phyloP scores from a whole-genome alignment of 164 flowering plant genomes.

The Stephania yunnanensis region DNA sequence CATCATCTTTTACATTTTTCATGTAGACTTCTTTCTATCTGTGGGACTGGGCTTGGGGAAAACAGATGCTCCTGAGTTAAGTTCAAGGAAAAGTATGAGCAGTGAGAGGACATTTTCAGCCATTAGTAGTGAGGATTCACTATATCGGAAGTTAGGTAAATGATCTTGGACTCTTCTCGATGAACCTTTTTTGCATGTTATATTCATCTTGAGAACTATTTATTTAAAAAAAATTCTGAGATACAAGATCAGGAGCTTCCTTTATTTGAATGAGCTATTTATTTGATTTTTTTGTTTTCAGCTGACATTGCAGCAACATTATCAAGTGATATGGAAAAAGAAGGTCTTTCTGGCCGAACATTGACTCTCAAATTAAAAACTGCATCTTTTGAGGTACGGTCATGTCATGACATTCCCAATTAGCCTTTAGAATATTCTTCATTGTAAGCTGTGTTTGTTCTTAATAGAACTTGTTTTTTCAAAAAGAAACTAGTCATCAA shows the following conservation, averaged over 20 bases:
- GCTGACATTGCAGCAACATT: constrained; percentile 80
- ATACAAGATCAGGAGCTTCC: neutral
- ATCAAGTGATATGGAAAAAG: constrained; percentile 68
- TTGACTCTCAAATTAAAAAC: constrained; percentile 91
- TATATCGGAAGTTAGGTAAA: constrained; percentile 65
- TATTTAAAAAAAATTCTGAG: neutral
- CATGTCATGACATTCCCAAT: constrained; percentile 5
- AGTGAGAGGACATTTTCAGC: constrained; percentile 89
- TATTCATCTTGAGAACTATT: neutral
- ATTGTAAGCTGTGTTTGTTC: constrained; percentile 1
- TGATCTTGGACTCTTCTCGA: neutral
- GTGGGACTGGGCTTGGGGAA: constrained; percentile 85
- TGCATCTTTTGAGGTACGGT: constrained; percentile 80
- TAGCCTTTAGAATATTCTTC: neutral
- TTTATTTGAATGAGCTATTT: too few species aligned
- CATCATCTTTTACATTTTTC: constrained; percentile 3
- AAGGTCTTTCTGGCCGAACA: constrained; percentile 76
- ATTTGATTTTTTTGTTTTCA: constrained; percentile 30
- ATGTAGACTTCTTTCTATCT: constrained; percentile 82
- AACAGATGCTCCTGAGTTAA: constrained; percentile 56
- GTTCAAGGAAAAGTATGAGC: constrained; percentile 73
- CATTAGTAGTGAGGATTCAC: constrained; percentile 46
- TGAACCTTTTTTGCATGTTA: neutral
- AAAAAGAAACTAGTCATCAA: neutral
- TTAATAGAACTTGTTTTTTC: neutral